Conservation (phyloP, 116 monocot species). For the Dioscorea cayenensis region DNA sequence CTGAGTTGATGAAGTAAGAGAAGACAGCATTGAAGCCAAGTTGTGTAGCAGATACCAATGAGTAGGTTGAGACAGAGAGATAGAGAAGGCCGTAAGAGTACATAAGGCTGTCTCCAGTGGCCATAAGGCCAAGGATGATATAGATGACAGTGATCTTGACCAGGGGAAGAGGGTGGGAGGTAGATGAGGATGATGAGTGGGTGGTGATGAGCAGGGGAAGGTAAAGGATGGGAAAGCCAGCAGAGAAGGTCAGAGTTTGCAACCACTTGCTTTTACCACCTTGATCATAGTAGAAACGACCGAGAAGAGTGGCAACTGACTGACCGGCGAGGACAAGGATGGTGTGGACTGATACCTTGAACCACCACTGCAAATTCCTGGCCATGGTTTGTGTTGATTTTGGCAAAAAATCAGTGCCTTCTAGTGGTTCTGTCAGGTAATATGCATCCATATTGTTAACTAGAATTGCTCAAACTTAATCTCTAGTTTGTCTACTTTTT, state of each 20-base stretch:
- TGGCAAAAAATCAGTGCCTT: no score
- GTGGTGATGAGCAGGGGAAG: neutral
- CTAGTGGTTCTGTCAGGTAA: no score
- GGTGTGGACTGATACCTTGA: neutral
- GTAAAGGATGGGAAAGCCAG: neutral
- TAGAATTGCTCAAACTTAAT: no score
- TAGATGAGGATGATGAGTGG: neutral
- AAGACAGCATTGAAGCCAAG: neutral
- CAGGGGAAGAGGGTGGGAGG: neutral
- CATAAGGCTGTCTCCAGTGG: neutral
- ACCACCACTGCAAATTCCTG: neutral
- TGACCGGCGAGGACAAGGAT: neutral
- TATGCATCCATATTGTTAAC: no score
- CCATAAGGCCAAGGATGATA: neutral
- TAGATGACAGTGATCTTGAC: neutral
- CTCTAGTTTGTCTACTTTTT: no score
- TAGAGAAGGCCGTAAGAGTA: neutral
- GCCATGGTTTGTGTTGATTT: neutral
- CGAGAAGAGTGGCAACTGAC: neutral
- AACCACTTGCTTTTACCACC: neutral
- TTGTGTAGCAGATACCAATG: neutral
- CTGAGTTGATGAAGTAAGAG: conserved; percentile 2
- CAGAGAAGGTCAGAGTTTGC: neutral
- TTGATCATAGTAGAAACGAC: neutral
- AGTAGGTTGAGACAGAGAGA: neutral